Conservation (phyloP, 2,329 filamentous ascomycete species). For the Atkinsonella hypoxylon region DNA sequence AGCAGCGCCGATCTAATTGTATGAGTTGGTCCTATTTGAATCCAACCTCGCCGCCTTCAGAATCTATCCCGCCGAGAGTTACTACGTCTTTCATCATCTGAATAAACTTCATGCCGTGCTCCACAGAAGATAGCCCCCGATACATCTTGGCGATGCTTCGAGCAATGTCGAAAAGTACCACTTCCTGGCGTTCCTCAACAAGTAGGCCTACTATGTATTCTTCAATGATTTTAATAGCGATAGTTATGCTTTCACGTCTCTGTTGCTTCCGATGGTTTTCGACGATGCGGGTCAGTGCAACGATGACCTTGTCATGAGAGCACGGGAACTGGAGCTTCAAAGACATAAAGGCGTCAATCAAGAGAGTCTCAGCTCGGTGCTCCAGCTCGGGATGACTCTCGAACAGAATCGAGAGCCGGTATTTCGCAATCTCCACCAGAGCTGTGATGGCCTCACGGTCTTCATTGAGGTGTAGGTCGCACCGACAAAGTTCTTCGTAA, state of each 20-base stretch:
- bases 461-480: constrained; percentile 3
- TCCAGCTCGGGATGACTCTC: constrained; percentile 6
- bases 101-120: constrained; percentile 8
- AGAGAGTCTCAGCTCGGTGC: constrained; percentile 4
- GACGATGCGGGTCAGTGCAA: constrained; percentile 6
- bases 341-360: constrained; percentile 3
- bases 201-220: constrained; percentile 6
- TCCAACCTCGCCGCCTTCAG: background rate
- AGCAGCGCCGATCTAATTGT: constrained; percentile 7
- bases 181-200: constrained; percentile 5
- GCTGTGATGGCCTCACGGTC: constrained; percentile 2
- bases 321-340: constrained; percentile 2
- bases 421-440: constrained; percentile 5
- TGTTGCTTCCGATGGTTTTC: constrained; percentile 7
- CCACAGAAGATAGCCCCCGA: constrained; percentile 7
- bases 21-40: constrained; percentile 3
- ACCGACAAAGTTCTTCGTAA: constrained; percentile 6
- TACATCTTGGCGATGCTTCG: constrained; percentile 6
- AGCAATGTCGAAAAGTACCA: constrained; percentile 4
- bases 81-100: constrained; percentile 6
- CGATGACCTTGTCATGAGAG: constrained; percentile 5
- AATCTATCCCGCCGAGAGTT: background rate
- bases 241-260: constrained; percentile 4
- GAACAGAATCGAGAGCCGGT: constrained; percentile 3
- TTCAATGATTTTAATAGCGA: constrained; percentile 7